A percentile compares a stretch with the other conserved stretches of the same genome.
Evolutionary conservation across 345 rosid species (phyloP).

Genomic region (Gossypioides kirkii): DNA sequence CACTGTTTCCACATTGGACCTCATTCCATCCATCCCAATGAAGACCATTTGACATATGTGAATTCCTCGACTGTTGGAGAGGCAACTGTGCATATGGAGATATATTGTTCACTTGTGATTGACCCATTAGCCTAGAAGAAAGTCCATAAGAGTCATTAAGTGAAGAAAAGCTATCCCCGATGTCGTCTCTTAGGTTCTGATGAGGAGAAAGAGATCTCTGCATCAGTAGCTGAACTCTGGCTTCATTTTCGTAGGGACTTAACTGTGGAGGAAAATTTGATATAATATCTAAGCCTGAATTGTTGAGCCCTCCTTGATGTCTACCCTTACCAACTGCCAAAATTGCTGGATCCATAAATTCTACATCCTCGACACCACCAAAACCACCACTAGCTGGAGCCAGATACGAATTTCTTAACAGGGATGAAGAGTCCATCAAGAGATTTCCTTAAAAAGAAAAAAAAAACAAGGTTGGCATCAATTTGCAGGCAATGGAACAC

Average conservation of each 20-base stretch:
- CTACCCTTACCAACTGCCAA: slow-evolving; percentile 91
- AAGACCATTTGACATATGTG: slow-evolving; percentile 43
- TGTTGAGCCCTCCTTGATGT: slow-evolving; percentile 47
- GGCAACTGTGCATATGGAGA: slow-evolving; percentile 46
- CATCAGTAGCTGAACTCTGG: slow-evolving; percentile 57
- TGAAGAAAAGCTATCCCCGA: slow-evolving; percentile 49
- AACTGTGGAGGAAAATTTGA: slow-evolving; percentile 42
- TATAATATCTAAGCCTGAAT: slow-evolving; percentile 51
- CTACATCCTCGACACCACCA: slow-evolving; percentile 50
- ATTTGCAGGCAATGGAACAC: background rate
- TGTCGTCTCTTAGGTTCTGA: slow-evolving; percentile 47
- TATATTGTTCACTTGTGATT: slow-evolving; percentile 45
- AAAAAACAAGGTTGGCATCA: slow-evolving; percentile 7
- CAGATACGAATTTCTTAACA: slow-evolving; percentile 46
- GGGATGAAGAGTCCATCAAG: slow-evolving; percentile 40
- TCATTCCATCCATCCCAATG: slow-evolving; percentile 80
- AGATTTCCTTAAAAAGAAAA: slow-evolving; percentile 40
- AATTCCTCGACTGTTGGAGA: slow-evolving; percentile 57
- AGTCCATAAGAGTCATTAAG: slow-evolving; percentile 49
- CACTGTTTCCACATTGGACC: slow-evolving; percentile 52
- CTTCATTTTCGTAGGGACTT: slow-evolving; percentile 51
- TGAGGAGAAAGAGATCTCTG: slow-evolving; percentile 64
- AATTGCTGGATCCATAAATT: slow-evolving; percentile 91
- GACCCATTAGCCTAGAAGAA: slow-evolving; percentile 59
- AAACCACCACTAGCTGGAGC: slow-evolving; percentile 34